Base-by-base conservation (phyloP, 352 stramenopile genomes). In the Globisporangium middletonii region DNA sequence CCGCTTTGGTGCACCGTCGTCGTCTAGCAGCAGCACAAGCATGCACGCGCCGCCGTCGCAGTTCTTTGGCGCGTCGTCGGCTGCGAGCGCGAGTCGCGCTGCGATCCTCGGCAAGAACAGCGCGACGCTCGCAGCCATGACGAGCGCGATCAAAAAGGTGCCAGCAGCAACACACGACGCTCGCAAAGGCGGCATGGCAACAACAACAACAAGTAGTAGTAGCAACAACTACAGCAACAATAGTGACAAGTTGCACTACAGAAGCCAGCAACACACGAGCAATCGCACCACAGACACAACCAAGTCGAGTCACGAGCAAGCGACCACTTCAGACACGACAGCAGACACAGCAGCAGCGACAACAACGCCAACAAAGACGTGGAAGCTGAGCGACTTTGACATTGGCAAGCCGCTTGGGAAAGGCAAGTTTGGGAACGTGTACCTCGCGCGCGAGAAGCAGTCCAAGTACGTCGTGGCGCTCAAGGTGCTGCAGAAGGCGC, bases 341-440 rank as follows among this genome's bases (percentile, higher is more conserved):
- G 45, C 51, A 49, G 41, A 51, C 48, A 48, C 15, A 44, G 8
- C 23, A 67, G 65, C 45, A 37, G 26, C 51, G 15, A 28, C 59
- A 37, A 18, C 48, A 18, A 12, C 12, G 16, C 44, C 9, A 42
- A 28, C 11, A 28, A 86, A 85, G 67, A 90, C 72, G 41, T 97
- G 92, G 96, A 97, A 88, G 53, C 72, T 99, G 26, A 89, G 88
- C 59, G 98, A 99, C 75, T 99, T 99, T 89, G 97, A 99, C 61
- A 99, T 99, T 63, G 98, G 97, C 45, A 98, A 98, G 57, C 96
- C 95, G 1, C 82, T 99, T 37, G 97, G 97, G 8, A 90, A 95
- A 38, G 98, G 97, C 55, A 99, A 99, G 69, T 99, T 99, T 69
- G 97, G 97, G 49, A 96, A 95, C 57, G 98, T 99, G 13, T 99